A percentile compares a stretch with the other conserved stretches of the same genome.
These are phyloP conservation scores for Cladophialophora psammophila DNA, from an alignment of 2,329 filamentous ascomycete genomes.

Conservation along the genomic window DNA sequence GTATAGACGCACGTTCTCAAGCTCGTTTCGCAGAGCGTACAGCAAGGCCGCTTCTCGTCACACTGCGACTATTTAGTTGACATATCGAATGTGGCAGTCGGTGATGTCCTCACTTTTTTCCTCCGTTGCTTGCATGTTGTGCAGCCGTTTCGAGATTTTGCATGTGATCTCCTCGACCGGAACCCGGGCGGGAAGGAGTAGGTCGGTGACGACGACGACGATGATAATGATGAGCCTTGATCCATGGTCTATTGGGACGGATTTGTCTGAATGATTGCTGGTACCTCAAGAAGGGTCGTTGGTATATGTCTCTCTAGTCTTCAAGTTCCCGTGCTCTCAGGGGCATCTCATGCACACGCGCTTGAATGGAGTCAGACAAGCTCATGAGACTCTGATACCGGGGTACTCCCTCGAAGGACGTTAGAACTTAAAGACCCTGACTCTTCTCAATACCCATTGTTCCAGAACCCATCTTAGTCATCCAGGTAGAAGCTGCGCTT, in stretches of 20 bases:
- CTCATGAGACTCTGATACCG: too few relatives aligned
- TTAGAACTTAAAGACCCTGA: too few relatives aligned
- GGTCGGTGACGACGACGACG: not conserved
- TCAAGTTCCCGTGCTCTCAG: too few relatives aligned
- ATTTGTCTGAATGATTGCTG: not conserved
- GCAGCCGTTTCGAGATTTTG: conserved; percentile 2
- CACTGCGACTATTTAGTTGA: not conserved
- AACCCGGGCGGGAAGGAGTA: not conserved
- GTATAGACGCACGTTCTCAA: not conserved
- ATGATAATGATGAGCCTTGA: not conserved
- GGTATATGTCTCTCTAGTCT: not conserved
- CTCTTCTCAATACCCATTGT: too few relatives aligned
- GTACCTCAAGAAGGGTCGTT: not conserved
- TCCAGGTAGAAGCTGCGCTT: too few relatives aligned
- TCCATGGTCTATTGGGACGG: not conserved
- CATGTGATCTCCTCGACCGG: conserved; percentile 2
- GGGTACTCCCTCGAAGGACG: too few relatives aligned
- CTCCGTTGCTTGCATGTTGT: not conserved
- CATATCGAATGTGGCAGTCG: not conserved
- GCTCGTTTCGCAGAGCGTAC: not conserved
- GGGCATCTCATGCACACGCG: too few relatives aligned
- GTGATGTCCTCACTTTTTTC: not conserved
- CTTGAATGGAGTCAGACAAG: too few relatives aligned
- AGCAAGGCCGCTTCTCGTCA: not conserved
- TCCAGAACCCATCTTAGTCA: too few relatives aligned